Evolutionary conservation across 1,139 yeast species (phyloP).

Genomic region (Geotrichum citri-aurantii): DNA sequence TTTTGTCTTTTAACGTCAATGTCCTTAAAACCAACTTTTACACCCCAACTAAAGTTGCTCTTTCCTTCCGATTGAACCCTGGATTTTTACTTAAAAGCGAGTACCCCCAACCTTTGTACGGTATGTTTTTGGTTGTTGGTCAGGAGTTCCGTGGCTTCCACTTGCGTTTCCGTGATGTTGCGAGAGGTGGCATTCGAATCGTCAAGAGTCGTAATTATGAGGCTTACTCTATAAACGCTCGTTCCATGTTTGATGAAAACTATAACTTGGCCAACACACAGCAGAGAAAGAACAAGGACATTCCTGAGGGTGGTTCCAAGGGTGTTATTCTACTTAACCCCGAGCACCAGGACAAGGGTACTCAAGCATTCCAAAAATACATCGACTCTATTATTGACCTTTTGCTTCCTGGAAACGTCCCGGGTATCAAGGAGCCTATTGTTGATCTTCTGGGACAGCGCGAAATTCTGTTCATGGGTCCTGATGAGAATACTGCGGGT

Average conservation of each 20-base stretch:
- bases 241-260: constrained; percentile 92
- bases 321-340: constrained; percentile 85
- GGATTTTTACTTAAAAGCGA: constrained; percentile 75
- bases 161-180: constrained; percentile 92
- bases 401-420: constrained; percentile 62
- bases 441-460: constrained; percentile 79
- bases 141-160: constrained; percentile 97
- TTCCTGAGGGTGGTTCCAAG: constrained; percentile 98
- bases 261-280: constrained; percentile 94
- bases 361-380: constrained; percentile 85
- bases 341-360: constrained; percentile 75
- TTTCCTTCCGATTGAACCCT: constrained; percentile 87
- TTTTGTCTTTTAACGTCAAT: constrained; percentile 77
- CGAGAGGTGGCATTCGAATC: constrained; percentile 97
- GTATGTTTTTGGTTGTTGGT: constrained; percentile 94
- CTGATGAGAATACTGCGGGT: constrained; percentile 96
- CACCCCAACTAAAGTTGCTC: constrained; percentile 89
- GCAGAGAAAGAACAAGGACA: constrained; percentile 94
- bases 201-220: constrained; percentile 84
- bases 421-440: constrained; percentile 76
- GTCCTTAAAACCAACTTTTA: constrained; percentile 91
- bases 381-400: constrained; percentile 87
- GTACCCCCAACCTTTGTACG: constrained; percentile 88
- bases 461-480: constrained; percentile 94
- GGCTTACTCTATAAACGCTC: constrained; percentile 77